Base-by-base conservation (phyloP, 768 basidiomycete genomes). In the Leccinum variicolor region DNA sequence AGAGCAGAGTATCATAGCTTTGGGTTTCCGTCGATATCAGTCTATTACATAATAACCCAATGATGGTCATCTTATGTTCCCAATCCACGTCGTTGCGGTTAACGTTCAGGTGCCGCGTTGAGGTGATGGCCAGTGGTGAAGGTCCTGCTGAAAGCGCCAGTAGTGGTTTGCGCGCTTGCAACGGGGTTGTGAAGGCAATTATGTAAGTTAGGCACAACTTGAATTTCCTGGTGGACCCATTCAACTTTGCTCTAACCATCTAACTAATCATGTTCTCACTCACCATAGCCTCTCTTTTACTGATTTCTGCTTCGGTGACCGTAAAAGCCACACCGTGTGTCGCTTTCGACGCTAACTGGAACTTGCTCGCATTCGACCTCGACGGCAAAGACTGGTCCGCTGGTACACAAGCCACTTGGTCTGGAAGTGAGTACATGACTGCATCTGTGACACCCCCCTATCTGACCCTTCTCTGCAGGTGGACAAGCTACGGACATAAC, bases 351-450 rank as follows among this genome's bases (percentile, higher is more conserved):
- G 66, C 78, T 45, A 76, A 74, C 64, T 94, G 87, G 85, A 92
- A 95, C 71, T 81, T 98, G 53, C 84, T 92, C 53, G 90, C 87
- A 21, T 92, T 98, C 69, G 91, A 90, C 54, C 82, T 92, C 59
- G 83, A 86, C 55, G 87, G 85, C 57, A 87, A 90, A 66, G 94
- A 97, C 72, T 94, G 89, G 76, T 85, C 83, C 63, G 85, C 90
- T 51, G 91, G 93, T 13, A 75, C 83, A 4, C 83, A 86, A 65
- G 78, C 80, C 64, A 77, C 81, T 5, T 97, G 92, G 92, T 69
- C 76, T 60, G 77, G 80, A 77, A 75, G 77, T 82, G 62, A 57
- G 74, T n/a, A 15, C 19, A n/a, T 34, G 64, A 25, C 31, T 33
- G n/a, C 48, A 47, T 36, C 43, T 7, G 34, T 19, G n/a, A 34